These are phyloP conservation scores for Umbelopsis sp. DNA, from an alignment of 371 early-diverging fungal species.

Conservation along the genomic window DNA sequence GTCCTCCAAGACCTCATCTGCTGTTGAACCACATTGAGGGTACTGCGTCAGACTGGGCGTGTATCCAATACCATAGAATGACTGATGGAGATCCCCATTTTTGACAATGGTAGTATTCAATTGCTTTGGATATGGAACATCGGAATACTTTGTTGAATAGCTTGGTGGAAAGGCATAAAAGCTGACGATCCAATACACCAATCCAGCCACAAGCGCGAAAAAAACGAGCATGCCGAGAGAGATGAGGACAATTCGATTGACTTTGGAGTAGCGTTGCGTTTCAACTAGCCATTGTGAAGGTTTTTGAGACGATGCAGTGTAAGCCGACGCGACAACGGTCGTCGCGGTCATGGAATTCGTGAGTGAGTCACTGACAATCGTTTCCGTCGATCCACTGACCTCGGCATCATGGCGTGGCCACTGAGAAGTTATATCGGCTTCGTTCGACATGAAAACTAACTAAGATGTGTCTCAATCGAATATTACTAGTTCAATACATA, in stretches of 20 bases:
- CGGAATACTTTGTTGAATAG: conserved; percentile 19
- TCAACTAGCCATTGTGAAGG: conserved; percentile 14
- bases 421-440: not conserved
- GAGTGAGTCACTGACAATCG: conserved; percentile 2
- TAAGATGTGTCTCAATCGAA: not conserved
- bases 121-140: not conserved
- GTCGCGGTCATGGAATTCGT: not conserved
- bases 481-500: not conserved
- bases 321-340: not conserved
- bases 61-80: conserved; percentile 45
- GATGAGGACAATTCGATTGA: not conserved
- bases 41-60: conserved; percentile 38
- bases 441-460: not conserved
- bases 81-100: conserved; percentile 26
- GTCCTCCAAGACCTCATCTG: conserved; percentile 39
- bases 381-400: not conserved
- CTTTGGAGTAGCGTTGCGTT: conserved; percentile 1
- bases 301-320: not conserved
- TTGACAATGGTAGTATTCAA: conserved; percentile 24
- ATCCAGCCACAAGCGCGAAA: conserved; percentile 23
- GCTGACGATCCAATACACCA: conserved; percentile 24
- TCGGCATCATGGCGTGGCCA: not conserved
- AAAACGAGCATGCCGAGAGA: conserved; percentile 23
- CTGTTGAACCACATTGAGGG: conserved; percentile 34
- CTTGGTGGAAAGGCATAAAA: conserved; percentile 4